A percentile compares a stretch with the other conserved stretches of the same genome.
Conservation (phyloP, 108 stramenopile species). For the Cyclotella kingstonii region DNA sequence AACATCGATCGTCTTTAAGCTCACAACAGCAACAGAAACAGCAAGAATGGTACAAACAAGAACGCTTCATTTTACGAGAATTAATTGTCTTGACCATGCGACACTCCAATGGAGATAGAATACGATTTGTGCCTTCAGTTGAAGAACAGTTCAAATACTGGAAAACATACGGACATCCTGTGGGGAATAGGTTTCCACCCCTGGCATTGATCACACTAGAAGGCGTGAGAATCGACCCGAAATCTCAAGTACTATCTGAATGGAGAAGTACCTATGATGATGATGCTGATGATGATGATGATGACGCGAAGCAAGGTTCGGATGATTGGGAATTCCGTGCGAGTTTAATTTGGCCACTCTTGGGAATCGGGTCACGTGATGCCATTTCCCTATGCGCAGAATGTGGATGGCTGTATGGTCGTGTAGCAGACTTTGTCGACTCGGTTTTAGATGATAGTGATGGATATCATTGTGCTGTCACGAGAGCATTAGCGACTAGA, state of each 20-base stretch:
- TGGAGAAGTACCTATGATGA: not conserved
- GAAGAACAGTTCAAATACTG: constrained; percentile 15
- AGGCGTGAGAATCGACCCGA: constrained; percentile 18
- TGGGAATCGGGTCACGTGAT: constrained; percentile 69
- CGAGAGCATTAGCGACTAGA: constrained; percentile 72
- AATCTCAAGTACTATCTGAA: constrained; percentile 2
- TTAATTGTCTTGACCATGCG: constrained; percentile 36
- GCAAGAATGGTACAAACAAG: constrained; percentile 16
- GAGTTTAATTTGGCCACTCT: constrained; percentile 23
- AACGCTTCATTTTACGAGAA: constrained; percentile 31
- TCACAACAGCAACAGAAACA: no score
- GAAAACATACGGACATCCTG: constrained; percentile 8
- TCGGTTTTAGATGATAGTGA: constrained; percentile 38
- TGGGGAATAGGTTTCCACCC: constrained; percentile 3
- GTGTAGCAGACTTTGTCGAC: constrained; percentile 54
- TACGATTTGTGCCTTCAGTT: constrained; percentile 27
- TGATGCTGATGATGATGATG: constrained; percentile 1
- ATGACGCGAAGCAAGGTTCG: not conserved
- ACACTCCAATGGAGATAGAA: constrained; percentile 15
- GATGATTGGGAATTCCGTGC: constrained; percentile 16
- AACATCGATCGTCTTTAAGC: not conserved
- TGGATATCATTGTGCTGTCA: constrained; percentile 54
- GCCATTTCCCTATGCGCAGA: constrained; percentile 73
- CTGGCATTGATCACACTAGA: not conserved
- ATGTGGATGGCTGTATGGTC: constrained; percentile 81